Evolutionary conservation across 768 basidiomycete species (phyloP).

Genomic region (Hypholoma sublateritium): DNA sequence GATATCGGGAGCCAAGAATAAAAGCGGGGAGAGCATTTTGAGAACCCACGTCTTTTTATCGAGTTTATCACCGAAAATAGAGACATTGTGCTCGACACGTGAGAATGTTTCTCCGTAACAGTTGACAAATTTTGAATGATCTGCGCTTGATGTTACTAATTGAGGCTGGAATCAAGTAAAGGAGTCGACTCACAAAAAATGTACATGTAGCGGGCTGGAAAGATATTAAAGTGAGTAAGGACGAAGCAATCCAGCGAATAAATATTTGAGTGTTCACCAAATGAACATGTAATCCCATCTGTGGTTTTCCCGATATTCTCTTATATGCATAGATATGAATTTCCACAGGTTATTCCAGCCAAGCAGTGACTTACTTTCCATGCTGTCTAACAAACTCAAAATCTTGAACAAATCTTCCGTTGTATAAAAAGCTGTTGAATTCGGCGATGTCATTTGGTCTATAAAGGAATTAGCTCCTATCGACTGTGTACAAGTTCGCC

Average conservation of each 20-base stretch:
- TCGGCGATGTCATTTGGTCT: constrained; percentile 41
- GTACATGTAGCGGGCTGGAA: constrained; percentile 42
- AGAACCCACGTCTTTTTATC: constrained; percentile 38
- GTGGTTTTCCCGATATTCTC: constrained; percentile 25
- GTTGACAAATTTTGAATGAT: constrained; percentile 40
- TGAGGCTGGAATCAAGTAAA: too few species aligned
- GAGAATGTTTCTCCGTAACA: constrained; percentile 46
- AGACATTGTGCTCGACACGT: constrained; percentile 44
- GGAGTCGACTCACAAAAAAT: constrained; percentile 34
- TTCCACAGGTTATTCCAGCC: neutral
- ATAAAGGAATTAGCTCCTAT: neutral
- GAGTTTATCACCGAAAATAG: constrained; percentile 30
- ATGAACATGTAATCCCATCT: constrained; percentile 23
- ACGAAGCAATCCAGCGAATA: too few species aligned
- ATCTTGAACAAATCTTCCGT: constrained; percentile 37
- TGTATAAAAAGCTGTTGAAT: constrained; percentile 38
- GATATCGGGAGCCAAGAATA: constrained; percentile 51
- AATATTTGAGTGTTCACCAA: constrained; percentile 28
- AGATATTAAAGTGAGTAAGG: neutral
- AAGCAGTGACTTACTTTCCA: constrained; percentile 30
- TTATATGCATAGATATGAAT: constrained; percentile 9
- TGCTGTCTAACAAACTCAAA: constrained; percentile 29
- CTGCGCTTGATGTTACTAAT: constrained; percentile 16
- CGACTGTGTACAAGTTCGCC: neutral
- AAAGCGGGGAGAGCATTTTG: constrained; percentile 34